Percentiles rank a stretch among this genome's conserved stretches.
These are phyloP conservation scores for Prunus campanulata DNA, from an alignment of 306 rosid genomes.

Conservation along the genomic window DNA sequence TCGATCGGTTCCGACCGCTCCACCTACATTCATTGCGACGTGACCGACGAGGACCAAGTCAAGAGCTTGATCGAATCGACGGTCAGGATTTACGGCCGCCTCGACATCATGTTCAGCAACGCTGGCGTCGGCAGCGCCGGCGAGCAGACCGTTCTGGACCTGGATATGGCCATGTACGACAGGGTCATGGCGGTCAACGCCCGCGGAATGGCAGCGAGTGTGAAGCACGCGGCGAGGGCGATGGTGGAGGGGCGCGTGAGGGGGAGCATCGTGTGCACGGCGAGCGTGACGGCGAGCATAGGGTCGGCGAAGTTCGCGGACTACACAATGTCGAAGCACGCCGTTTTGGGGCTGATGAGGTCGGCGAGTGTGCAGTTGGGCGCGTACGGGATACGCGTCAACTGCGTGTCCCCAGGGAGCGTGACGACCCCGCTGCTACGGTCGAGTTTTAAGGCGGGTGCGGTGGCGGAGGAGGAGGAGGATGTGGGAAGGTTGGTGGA, in stretches of 20 bases:
- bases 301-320: not conserved
- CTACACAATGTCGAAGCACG: slow-evolving; percentile 36
- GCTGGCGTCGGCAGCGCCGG: slow-evolving; percentile 33
- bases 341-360: slow-evolving; percentile 32
- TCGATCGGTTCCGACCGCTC: slow-evolving; percentile 38
- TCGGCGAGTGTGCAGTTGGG: slow-evolving; percentile 35
- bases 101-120: slow-evolving; percentile 70
- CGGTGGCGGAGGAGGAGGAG: not conserved
- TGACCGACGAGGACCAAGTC: slow-evolving; percentile 48
- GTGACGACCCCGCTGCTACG: slow-evolving; percentile 3
- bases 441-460: not conserved
- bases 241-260: slow-evolving; percentile 44
- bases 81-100: slow-evolving; percentile 32
- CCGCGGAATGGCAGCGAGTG: slow-evolving; percentile 40
- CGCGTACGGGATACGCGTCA: slow-evolving; percentile 26
- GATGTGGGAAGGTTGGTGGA: not conserved
- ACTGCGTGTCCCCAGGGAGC: slow-evolving; percentile 36
- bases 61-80: slow-evolving; percentile 35
- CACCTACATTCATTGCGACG: slow-evolving; percentile 52
- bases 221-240: slow-evolving; percentile 51
- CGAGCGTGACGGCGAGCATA: slow-evolving; percentile 19
- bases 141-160: slow-evolving; percentile 33
- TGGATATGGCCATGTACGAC: slow-evolving; percentile 35
- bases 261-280: slow-evolving; percentile 55
- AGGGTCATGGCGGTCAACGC: slow-evolving; percentile 31